Conservation (phyloP, 1,284 basidiomycete species). For the Puccinia triticina region DNA sequence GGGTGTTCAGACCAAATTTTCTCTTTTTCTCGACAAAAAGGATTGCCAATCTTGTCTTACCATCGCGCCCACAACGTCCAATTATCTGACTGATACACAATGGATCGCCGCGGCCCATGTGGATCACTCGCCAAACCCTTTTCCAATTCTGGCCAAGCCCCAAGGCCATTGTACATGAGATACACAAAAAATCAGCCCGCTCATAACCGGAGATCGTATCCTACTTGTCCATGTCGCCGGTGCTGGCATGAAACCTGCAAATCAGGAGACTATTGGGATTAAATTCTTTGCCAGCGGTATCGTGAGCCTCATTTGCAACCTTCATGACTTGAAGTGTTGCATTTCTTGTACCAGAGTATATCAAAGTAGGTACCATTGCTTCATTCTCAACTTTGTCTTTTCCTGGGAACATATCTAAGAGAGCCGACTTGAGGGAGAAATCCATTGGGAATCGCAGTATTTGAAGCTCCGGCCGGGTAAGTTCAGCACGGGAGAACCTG, state of each 20-base stretch:
- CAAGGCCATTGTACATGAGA: slow-evolving; percentile 5
- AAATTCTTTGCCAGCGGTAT: too few species aligned
- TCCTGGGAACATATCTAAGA: too few species aligned
- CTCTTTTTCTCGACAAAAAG: background rate
- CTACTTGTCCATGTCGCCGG: background rate
- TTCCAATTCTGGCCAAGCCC: background rate
- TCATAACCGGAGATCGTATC: background rate
- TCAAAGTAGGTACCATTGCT: background rate
- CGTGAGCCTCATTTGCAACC: too few species aligned
- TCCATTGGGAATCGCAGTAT: too few species aligned
- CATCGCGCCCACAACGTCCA: slow-evolving; percentile 22
- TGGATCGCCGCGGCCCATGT: background rate
- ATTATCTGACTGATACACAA: background rate
- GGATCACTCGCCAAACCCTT: background rate
- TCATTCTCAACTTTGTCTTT: background rate
- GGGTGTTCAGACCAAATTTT: background rate
- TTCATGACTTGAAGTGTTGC: too few species aligned
- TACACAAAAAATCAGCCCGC: background rate
- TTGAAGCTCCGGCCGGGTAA: too few species aligned
- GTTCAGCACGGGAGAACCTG: background rate
- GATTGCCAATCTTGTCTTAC: background rate
- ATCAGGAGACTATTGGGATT: background rate
- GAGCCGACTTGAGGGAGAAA: too few species aligned
- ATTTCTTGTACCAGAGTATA: background rate
- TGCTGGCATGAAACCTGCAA: background rate